Conservation (phyloP, 192 early-diverging fungal species). For the Podila minutissima region DNA sequence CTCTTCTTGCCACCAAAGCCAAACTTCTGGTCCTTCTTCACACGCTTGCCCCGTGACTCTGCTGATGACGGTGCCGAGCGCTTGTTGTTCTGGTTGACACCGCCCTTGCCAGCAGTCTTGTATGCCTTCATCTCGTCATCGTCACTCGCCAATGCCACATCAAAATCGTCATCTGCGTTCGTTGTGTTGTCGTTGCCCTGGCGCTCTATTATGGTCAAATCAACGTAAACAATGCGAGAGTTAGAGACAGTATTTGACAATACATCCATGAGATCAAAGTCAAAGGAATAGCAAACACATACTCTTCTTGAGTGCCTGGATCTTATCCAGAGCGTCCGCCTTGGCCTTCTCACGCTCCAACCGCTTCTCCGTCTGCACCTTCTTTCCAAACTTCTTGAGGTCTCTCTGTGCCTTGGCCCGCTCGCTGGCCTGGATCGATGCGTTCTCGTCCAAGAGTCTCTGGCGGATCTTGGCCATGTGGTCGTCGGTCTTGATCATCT, state of each 20-base stretch:
- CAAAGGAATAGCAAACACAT: conserved; percentile 53
- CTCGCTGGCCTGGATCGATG: conserved; percentile 82
- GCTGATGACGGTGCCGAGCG: conserved; percentile 20
- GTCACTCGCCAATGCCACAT: conserved; percentile 65
- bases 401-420: conserved; percentile 89
- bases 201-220: conserved; percentile 55
- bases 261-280: not conserved
- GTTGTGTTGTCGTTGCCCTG: conserved; percentile 12
- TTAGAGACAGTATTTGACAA: not conserved
- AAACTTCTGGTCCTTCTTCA: conserved; percentile 84
- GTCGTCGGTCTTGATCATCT: conserved; percentile 97
- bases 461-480: conserved; percentile 94
- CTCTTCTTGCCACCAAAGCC: conserved; percentile 94
- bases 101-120: conserved; percentile 31
- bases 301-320: conserved; percentile 90
- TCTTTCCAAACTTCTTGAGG: conserved; percentile 97
- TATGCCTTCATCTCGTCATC: conserved; percentile 44
- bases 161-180: not conserved
- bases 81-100: conserved; percentile 27
- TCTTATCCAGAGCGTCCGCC: conserved; percentile 90
- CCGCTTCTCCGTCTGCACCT: conserved; percentile 94
- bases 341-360: conserved; percentile 89
- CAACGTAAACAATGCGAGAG: not conserved
- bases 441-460: conserved; percentile 84
- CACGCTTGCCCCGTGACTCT: conserved; percentile 32